A percentile compares a stretch with the other conserved stretches of the same genome.
These are phyloP conservation scores for Auriculariales sp. DNA, from an alignment of 768 basidiomycete species.

Conservation along the genomic window DNA sequence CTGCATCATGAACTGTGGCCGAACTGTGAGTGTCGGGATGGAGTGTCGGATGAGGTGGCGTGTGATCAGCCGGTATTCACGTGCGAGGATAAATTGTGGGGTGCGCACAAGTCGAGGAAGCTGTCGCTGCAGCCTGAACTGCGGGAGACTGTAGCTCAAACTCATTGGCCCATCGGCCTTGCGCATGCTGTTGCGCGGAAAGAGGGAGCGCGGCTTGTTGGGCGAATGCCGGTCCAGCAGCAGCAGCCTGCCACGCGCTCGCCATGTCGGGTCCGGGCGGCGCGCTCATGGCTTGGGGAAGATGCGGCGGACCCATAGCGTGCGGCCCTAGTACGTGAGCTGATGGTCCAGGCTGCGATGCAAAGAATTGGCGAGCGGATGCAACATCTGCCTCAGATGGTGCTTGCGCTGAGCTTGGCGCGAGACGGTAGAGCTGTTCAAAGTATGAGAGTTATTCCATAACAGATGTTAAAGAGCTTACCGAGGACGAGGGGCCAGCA, in stretches of 20 bases:
- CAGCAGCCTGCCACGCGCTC: neutral
- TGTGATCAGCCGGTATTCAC: too few species aligned
- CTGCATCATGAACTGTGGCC: neutral
- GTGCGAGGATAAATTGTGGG: too few species aligned
- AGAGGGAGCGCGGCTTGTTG: constrained; percentile 13
- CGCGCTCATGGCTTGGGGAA: neutral
- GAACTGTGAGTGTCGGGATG: too few species aligned
- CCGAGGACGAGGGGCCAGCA: constrained; percentile 59
- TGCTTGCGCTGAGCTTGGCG: constrained; percentile 33
- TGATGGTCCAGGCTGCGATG: constrained; percentile 1
- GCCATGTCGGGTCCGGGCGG: neutral
- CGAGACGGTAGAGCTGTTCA: constrained; percentile 59
- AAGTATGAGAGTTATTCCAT: neutral
- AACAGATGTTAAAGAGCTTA: constrained; percentile 19
- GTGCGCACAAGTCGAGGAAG: too few species aligned
- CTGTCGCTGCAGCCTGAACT: neutral
- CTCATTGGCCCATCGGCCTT: neutral
- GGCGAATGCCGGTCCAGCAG: too few species aligned
- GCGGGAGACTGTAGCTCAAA: neutral
- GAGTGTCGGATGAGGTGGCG: too few species aligned
- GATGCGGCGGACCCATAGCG: neutral
- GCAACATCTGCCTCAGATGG: constrained; percentile 53
- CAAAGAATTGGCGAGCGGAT: constrained; percentile 69
- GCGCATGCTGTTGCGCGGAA: constrained; percentile 19
- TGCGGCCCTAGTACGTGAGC: neutral